Evolutionary conservation across 768 basidiomycete species (phyloP), one percentile per base, ranked within the genome.

Genomic region (Gyrodon lividus): DNA sequence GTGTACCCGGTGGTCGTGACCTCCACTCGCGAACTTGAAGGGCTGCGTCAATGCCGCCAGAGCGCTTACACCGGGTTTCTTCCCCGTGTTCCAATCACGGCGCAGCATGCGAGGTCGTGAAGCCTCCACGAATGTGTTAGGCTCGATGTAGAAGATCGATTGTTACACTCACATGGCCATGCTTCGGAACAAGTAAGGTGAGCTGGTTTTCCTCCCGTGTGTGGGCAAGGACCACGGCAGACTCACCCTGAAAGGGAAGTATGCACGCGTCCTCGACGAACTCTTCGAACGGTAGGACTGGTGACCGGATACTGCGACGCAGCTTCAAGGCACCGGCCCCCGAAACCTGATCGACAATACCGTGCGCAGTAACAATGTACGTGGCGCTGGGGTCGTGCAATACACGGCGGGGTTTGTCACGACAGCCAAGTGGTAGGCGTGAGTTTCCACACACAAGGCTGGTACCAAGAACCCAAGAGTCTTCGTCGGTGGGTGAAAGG

Each of bases 1-100:
- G 50, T 78, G 77, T 16, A 81, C 70, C 33, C 57, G 48, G 48
- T 78, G 78, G 59, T 80, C 77, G 42, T 77, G 71, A 5, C 79
- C 78, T 22, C 78, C 80, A 8, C 70, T 80, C 3, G 70, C 77
- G 60, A 81, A 80, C 62, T 67, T 63, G 33, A 65, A 58, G 12
- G 73, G 70, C 30, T 72, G 73, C 59, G 67, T 61, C 67, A 79
- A 63, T 13, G 74, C 35, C n/a, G 74, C 61, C 10, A 79, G 55
- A 16, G 74, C 72, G 45, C 76, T 78, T 23, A 73, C 69, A 3
- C 77, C 79, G 13, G 64, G 58, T 53, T 68, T 75, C 56, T 69
- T 77, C 13, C n/a, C 37, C n/a, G 43, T 51, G 52, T 62, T 67
- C 69, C 66, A 65, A n/a, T 70, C 65, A 38, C 70, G 61, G 33